phyloP scores from a whole-genome alignment of 768 basidiomycete species.

The Tubosaeta sp. region DNA sequence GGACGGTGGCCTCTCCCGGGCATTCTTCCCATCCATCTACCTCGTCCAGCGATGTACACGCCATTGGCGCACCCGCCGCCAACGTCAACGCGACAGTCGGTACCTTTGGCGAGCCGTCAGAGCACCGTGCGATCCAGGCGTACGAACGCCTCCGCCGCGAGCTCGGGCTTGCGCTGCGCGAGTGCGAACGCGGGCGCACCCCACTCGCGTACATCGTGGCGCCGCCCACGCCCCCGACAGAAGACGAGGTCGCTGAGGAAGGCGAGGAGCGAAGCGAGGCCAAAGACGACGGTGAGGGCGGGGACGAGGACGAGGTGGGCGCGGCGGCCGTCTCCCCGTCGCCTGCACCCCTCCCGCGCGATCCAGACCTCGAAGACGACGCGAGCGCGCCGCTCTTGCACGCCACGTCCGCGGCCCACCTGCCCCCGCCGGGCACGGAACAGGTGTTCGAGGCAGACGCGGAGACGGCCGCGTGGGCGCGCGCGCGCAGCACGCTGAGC shows the following conservation, averaged over 20 bases:
- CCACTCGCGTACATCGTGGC: constrained; percentile 54
- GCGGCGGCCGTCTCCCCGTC: not conserved
- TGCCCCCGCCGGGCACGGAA: constrained; percentile 67
- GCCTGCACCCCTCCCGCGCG: not conserved
- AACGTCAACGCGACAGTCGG: not conserved
- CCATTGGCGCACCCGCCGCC: not conserved
- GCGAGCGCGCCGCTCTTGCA: constrained; percentile 52
- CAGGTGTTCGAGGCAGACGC: constrained; percentile 78
- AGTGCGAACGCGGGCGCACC: constrained; percentile 77
- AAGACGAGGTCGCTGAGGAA: constrained; percentile 31
- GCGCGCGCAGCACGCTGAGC: constrained; percentile 63
- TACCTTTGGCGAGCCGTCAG: constrained; percentile 16
- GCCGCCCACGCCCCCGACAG: constrained; percentile 37
- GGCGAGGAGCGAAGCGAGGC: not conserved
- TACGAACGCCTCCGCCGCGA: constrained; percentile 76
- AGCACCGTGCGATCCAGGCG: constrained; percentile 55
- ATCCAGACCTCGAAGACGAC: constrained; percentile 34
- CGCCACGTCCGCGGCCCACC: constrained; percentile 45
- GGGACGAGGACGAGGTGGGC: not conserved
- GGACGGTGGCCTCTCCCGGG: constrained; percentile 7
- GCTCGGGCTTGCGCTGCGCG: constrained; percentile 71
- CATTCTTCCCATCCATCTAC: constrained; percentile 21
- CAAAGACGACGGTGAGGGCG: not conserved
- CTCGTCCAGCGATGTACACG: constrained; percentile 10
- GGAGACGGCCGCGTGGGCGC: constrained; percentile 35